phyloP scores from a whole-genome alignment of 495 filamentous ascomycete species.

The Aspergillus affinis region DNA sequence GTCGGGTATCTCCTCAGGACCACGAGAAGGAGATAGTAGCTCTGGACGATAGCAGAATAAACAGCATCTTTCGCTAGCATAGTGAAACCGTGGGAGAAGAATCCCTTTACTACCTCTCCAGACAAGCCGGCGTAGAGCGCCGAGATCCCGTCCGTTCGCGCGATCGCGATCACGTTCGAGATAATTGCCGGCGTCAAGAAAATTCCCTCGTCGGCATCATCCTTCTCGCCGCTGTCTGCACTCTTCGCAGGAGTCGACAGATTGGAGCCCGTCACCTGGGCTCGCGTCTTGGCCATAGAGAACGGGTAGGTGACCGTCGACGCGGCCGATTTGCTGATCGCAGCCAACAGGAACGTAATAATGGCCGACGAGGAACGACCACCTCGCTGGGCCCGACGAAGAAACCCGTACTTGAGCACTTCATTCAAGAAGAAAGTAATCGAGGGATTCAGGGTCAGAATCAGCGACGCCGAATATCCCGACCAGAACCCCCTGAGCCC shows the following conservation, averaged over 20 bases:
- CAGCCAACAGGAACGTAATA: conserved; percentile 72
- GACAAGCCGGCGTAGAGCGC: conserved; percentile 76
- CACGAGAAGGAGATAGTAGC: conserved; percentile 57
- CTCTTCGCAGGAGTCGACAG: not conserved
- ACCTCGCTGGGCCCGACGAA: conserved; percentile 50
- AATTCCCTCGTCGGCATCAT: conserved; percentile 20
- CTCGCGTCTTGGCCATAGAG: conserved; percentile 74
- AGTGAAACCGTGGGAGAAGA: conserved; percentile 84
- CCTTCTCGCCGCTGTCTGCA: conserved; percentile 12
- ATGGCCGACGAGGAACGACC: conserved; percentile 45
- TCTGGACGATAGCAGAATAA: conserved; percentile 69
- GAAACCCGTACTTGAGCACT: conserved; percentile 57
- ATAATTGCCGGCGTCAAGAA: conserved; percentile 56
- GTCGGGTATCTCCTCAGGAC: conserved; percentile 41
- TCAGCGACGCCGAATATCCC: conserved; percentile 77
- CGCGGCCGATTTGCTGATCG: conserved; percentile 76
- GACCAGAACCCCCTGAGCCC: conserved; percentile 84
- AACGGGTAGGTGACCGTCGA: conserved; percentile 84
- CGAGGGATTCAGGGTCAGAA: conserved; percentile 83
- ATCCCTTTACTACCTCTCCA: conserved; percentile 79
- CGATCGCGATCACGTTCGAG: conserved; percentile 60
- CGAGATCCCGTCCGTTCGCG: conserved; percentile 61
- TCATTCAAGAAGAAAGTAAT: conserved; percentile 85
- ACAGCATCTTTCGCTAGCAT: conserved; percentile 84
- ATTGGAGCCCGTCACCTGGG: conserved; percentile 52